Evolutionary conservation across 345 rosid genomes (phyloP).

Genomic region (Mallotus nudiflorus): DNA sequence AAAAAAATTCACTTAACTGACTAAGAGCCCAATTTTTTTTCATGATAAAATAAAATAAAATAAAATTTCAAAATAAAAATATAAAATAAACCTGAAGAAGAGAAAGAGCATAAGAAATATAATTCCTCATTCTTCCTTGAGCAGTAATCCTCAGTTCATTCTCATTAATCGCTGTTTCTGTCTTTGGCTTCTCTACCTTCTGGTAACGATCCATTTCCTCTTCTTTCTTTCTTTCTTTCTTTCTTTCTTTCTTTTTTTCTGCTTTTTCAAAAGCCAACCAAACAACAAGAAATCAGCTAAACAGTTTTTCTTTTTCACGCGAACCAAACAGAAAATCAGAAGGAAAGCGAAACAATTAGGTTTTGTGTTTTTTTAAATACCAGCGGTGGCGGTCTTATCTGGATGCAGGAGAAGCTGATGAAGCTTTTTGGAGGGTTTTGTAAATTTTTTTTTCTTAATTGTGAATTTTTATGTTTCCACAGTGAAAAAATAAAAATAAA

Average conservation of each 20-base stretch:
- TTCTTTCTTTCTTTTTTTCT: no score
- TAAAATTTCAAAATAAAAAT: not conserved
- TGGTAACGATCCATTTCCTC: conserved; percentile 52
- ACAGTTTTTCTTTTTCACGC: no score
- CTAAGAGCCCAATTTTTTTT: not conserved
- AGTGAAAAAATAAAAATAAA: not conserved
- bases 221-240: not conserved
- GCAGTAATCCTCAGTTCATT: conserved; percentile 53
- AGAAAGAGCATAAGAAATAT: conserved; percentile 49
- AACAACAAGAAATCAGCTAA: not conserved
- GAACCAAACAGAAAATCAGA: not conserved
- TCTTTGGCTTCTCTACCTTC: conserved; percentile 52
- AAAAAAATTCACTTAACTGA: no score
- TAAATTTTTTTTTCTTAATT: no score
- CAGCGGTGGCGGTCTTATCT: conserved; percentile 11
- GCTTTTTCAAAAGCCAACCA: not conserved
- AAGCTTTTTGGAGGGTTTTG: not conserved
- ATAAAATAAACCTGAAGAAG: conserved; percentile 40
- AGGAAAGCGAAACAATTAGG: not conserved
- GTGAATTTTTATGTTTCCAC: no score
- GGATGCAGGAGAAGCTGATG: not conserved
- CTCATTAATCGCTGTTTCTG: conserved; percentile 46
- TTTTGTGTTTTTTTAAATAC: not conserved
- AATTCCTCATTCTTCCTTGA: conserved; percentile 51
- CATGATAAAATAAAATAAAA: not conserved